Evolutionary conservation across 306 rosid genomes (phyloP).

Genomic region (Carpinus viminea): DNA sequence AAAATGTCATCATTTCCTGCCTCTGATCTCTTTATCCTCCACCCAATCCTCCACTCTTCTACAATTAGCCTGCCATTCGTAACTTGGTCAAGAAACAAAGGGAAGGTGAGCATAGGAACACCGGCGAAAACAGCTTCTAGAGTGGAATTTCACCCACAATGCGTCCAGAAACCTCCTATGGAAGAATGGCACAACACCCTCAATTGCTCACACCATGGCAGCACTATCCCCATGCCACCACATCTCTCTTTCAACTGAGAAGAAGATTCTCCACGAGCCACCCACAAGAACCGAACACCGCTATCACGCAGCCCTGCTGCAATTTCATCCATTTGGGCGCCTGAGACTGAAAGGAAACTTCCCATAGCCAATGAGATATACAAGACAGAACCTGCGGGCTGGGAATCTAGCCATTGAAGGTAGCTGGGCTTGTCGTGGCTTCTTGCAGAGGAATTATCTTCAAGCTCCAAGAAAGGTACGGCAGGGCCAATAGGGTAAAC

Average conservation of each 20-base stretch:
- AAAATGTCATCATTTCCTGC: not conserved
- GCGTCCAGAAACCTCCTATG: slow-evolving; percentile 55
- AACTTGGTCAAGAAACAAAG: slow-evolving; percentile 51
- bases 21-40: slow-evolving; percentile 25
- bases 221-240: slow-evolving; percentile 44
- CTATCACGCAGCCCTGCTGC: slow-evolving; percentile 38
- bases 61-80: slow-evolving; percentile 45
- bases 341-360: slow-evolving; percentile 48
- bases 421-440: not conserved
- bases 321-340: slow-evolving; percentile 50
- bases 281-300: slow-evolving; percentile 43
- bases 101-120: slow-evolving; percentile 46
- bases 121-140: slow-evolving; percentile 48
- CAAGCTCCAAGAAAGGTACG: slow-evolving; percentile 4
- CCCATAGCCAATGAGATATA: slow-evolving; percentile 69
- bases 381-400: slow-evolving; percentile 49
- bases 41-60: slow-evolving; percentile 53
- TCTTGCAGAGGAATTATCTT: not conserved
- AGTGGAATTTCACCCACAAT: slow-evolving; percentile 65
- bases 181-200: slow-evolving; percentile 50
- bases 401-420: slow-evolving; percentile 18
- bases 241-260: slow-evolving; percentile 33
- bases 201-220: slow-evolving; percentile 65
- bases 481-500: slow-evolving; percentile 44
- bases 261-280: slow-evolving; percentile 43